Base-by-base conservation (phyloP, 1,139 yeast genomes). In the Hemisphaericaspora xylofermentans region DNA sequence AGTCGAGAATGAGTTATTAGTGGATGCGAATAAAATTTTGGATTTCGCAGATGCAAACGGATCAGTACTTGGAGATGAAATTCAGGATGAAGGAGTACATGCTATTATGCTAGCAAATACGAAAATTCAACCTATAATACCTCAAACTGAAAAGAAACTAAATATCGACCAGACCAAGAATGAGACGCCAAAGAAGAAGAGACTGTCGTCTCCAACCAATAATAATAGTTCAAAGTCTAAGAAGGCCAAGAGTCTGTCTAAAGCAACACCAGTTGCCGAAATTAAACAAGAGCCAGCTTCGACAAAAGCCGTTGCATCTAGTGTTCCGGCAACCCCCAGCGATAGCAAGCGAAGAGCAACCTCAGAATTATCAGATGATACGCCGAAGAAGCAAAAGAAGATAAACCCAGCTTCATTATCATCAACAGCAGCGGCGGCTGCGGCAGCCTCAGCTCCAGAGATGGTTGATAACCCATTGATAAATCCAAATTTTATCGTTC, bases 1-100 rank as follows among this genome's bases (percentile, higher is more conserved):
- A 47, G 64, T 85, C 2, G 98, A 93, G 50, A 71, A 74, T 47
- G 98, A 89, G 55, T 69, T 89, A 25, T 56, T 83, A 1, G 71
- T 71, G 33, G 98, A 91, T 60, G 71, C 89, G 0, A 77, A 72
- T 33, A 56, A 68, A 17, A 84, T 88, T 32, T 48, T 78, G 15
- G 71, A 69, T 8, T 84, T 84, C 45, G 71, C 54, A 1, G 60
- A 56, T 22, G 34, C 39, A 2, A 45, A 43, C 19, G 58, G 56
- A 1, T 57, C 51, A 1, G 41, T 44, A 1, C 39, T 60, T 10
- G 45, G 53, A 1, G 52, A 56, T 31, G 57, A 50, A 17, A 13
- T 26, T 10, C 17, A 19, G 4, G 35, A 32, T 6, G 28, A 13
- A 5, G 27, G 13, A 8, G 13, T 18, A 6, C 38, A 19, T 14